A percentile compares a stretch with the other conserved stretches of the same genome.
Evolutionary conservation across 208 protist species (phyloP).

Genomic region (Leishmania braziliensis): DNA sequence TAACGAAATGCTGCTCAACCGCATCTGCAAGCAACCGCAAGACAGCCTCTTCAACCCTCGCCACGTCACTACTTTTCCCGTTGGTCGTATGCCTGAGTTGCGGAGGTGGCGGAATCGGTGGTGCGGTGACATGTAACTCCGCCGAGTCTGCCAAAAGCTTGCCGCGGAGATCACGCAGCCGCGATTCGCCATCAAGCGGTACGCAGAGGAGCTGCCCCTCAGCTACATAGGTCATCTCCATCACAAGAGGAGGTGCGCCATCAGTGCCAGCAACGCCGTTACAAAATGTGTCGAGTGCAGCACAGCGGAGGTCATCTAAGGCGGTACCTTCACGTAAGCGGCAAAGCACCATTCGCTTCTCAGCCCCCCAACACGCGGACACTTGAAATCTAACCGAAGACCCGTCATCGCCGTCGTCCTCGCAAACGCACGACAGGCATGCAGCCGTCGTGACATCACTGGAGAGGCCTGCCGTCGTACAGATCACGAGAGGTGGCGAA

Average conservation of each 20-base stretch:
- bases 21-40: conserved; percentile 3
- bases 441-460: background rate
- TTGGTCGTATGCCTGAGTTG: background rate
- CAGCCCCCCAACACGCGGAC: conserved; percentile 38
- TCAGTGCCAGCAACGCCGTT: too few relatives aligned
- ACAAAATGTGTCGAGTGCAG: conserved; percentile 35
- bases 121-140: conserved; percentile 18
- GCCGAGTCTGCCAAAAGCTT: conserved; percentile 17
- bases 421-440: conserved; percentile 5
- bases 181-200: background rate
- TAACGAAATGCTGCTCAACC: background rate
- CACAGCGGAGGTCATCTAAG: conserved; percentile 42
- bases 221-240: conserved; percentile 11
- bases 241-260: background rate
- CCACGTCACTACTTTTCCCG: background rate
- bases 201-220: background rate
- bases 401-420: background rate
- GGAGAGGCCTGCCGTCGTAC: conserved; percentile 3
- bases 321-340: conserved; percentile 32
- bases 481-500: conserved; percentile 17
- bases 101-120: background rate
- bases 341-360: conserved; percentile 37
- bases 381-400: conserved; percentile 29
- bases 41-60: background rate
- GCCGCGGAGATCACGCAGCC: background rate